A percentile compares a stretch with the other conserved stretches of the same genome.
Conservation (phyloP, 768 basidiomycete species). For the Daedalea quercina region DNA sequence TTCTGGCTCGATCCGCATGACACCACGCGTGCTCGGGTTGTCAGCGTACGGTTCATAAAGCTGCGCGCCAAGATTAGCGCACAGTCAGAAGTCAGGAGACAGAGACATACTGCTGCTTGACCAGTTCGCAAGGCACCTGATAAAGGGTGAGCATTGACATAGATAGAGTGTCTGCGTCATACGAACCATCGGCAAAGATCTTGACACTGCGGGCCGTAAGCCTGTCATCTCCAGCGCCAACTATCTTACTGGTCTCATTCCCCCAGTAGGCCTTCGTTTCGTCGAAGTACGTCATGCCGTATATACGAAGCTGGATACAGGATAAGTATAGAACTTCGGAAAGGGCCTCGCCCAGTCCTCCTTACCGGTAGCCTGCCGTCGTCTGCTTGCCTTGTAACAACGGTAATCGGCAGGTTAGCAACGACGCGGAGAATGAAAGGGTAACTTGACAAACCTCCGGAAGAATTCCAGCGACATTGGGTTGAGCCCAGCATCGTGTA, state of each 20-base stretch:
- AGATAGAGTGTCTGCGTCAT: neutral
- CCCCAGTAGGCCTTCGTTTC: constrained; percentile 67
- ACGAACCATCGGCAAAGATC: constrained; percentile 65
- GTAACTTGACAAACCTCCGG: constrained; percentile 38
- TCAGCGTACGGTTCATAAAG: constrained; percentile 80
- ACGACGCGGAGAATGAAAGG: no score
- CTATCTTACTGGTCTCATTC: constrained; percentile 47
- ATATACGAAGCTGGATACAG: constrained; percentile 54
- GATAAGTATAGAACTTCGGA: neutral
- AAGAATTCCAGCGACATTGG: constrained; percentile 72
- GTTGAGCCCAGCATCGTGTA: constrained; percentile 80
- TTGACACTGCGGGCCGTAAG: constrained; percentile 73
- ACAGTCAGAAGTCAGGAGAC: neutral
- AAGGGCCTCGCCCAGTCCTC: neutral
- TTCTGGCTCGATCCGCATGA: constrained; percentile 65
- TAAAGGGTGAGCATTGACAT: neutral
- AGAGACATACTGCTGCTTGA: constrained; percentile 67
- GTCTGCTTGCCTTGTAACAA: constrained; percentile 53
- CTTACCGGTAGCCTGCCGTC: constrained; percentile 53
- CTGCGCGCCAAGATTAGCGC: constrained; percentile 27
- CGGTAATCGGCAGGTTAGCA: no score
- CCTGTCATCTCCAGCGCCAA: constrained; percentile 52
- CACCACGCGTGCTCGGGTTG: constrained; percentile 66
- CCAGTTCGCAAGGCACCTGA: constrained; percentile 82
- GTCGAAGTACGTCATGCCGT: constrained; percentile 71